Base-by-base conservation (phyloP, 108 stramenopile genomes). In the Stephanodiscus triporus region DNA sequence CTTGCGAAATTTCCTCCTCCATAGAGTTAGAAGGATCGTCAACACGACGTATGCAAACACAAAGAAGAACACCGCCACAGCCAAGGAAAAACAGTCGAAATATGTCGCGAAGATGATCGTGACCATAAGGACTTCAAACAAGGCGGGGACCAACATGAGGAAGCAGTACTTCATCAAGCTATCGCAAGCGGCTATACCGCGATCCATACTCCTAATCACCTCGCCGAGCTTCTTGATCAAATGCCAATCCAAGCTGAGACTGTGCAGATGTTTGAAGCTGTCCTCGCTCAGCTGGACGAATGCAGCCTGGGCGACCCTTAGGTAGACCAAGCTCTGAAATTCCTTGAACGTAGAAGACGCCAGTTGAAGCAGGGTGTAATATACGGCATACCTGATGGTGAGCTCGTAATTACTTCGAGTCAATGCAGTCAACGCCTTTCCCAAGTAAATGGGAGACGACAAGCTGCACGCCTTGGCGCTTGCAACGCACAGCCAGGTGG, bases 1-100 rank as follows among this genome's bases (percentile, higher is more conserved):
- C 71, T 94, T 94, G 16, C 98, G 91, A 81, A 98, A 97, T 68
- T 94, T 92, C 70, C 96, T 97, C n/a, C 98, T 80, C 96, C 97
- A 98, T 59, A 97, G 69, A 0, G 98, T 98, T 16, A 98, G 73
- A 48, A 92, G 55, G 17, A 98, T 93, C 2, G 98, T 99, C 82
- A 93, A 86, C 2, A 88, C 77, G 27, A 93, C 85, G 85, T 99
- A 99, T 6, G 86, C 62, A 64, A 88, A 88, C 4, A 99, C 94
- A 61, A 93, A 93, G 66, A 86, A 89, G 74, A 99, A 98, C 9
- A 97, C 91, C 9, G 87, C 61, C 5, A 96, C 72, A 0, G 92
- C 88, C 66, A 97, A 76, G 3, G 89, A 86, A 42, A 87, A 86
- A 81, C 90, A 91, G 59, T 89, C 75, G 82, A 97, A 97, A 78